Base-by-base conservation (phyloP, 2,329 filamentous ascomycete species). In the Trichoderma gracile region DNA sequence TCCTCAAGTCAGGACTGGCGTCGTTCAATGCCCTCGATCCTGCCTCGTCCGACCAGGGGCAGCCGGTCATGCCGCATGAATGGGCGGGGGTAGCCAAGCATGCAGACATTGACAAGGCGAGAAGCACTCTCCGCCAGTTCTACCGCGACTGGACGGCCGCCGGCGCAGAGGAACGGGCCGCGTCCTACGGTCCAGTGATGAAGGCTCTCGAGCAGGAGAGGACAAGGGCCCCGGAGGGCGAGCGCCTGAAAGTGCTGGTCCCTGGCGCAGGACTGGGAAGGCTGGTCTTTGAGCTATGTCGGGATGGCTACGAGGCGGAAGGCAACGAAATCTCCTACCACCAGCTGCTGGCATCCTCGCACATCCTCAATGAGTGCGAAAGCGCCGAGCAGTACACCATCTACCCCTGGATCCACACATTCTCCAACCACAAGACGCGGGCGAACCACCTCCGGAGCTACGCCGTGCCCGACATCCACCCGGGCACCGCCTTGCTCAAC, bases 241-340 rank as follows among this genome's bases (percentile, higher is more conserved):
- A 78, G 21, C 79, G 78, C 9, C 76, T 90, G 54, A 86, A 82
- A 50, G 87, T 99, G 0, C 83, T 99, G 0, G 89, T 98, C 0
- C 95, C 95, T 0, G 95, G 95, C 0, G 93, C 94, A 4, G 95
- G 95, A 0, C 81, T 99, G 2, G 95, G 92, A 3, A 85, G 95
- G 15, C 80, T 98, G 2, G 91, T 98, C 0, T 96, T 96, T 71
- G 95, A 99, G 50, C 81, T 98, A 15, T 92, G 89, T 73, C 80
- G 79, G 30, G 81, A 80, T 1, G 93, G 95, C 12, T 96, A 88
- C 75, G 79, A 84, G 12, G 85, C 87, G 0, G 93, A 97, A 75
- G 94, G 94, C 30, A 98, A 97, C 73, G 91, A 99, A 77, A 96
- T 98, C 67, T 97, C 93, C 3, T 98, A 96, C 73, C 95, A 99